Percentiles rank a stretch among this genome's conserved stretches.
Conservation (phyloP, 805 yeast genomes). For the Candida morakotiae region DNA sequence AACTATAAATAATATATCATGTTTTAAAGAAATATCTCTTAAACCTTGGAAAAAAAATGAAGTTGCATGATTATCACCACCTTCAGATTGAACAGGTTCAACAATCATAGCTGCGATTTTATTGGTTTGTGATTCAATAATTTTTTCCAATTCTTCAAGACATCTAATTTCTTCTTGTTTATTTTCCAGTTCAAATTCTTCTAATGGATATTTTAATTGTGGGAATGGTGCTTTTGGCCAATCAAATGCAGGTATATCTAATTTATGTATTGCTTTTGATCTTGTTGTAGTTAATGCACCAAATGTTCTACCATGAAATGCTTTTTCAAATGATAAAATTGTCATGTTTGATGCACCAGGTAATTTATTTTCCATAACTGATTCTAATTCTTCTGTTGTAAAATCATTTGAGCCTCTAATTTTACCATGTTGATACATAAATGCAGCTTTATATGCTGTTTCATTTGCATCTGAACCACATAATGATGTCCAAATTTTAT, state of each 20-base stretch:
- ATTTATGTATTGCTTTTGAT: constrained; percentile 54
- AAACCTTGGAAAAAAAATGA: constrained; percentile 58
- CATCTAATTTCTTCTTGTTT: constrained; percentile 46
- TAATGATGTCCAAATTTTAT: constrained; percentile 59
- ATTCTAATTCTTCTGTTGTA: constrained; percentile 40
- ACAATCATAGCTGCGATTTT: constrained; percentile 51
- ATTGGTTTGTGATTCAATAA: constrained; percentile 34
- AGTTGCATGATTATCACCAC: constrained; percentile 73
- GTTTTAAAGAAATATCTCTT: constrained; percentile 54
- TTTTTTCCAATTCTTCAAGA: constrained; percentile 39
- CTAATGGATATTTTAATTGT: constrained; percentile 36
- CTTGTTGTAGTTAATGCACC: constrained; percentile 54
- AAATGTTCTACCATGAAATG: constrained; percentile 55
- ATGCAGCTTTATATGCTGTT: constrained; percentile 68
- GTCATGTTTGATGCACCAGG: constrained; percentile 55
- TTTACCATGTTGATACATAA: constrained; percentile 57
- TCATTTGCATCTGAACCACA: constrained; percentile 71
- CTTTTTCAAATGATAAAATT: constrained; percentile 50
- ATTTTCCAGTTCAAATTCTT: constrained; percentile 35
- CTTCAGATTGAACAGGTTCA: constrained; percentile 69
- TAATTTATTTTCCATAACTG: constrained; percentile 47
- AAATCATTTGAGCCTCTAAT: constrained; percentile 47
- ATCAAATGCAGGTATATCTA: constrained; percentile 56
- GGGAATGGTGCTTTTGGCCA: constrained; percentile 56
- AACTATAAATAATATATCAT: constrained; percentile 56